Percentiles rank a stretch among this genome's conserved stretches.
Conservation (phyloP, 2,329 filamentous ascomycete genomes). For the Scedosporium minutisporum region DNA sequence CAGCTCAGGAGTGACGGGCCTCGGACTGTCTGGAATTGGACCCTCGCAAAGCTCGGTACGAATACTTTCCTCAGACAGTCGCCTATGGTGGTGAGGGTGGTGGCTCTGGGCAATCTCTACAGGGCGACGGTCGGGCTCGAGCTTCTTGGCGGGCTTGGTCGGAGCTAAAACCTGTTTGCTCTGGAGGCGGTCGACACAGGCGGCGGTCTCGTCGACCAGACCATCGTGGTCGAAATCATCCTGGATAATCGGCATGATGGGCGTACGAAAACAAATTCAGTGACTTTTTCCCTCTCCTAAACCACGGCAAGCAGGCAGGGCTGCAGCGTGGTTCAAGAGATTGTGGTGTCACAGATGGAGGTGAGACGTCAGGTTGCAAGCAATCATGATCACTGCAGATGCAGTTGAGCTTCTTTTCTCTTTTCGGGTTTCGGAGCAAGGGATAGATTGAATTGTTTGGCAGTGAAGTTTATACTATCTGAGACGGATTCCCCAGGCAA, state of each 20-base stretch:
- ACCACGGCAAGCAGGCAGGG: slow-evolving; percentile 23
- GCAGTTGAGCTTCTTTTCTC: too few relatives aligned
- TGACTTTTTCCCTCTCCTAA: slow-evolving; percentile 15
- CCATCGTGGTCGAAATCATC: slow-evolving; percentile 32
- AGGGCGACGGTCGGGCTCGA: slow-evolving; percentile 13
- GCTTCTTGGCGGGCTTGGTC: slow-evolving; percentile 15
- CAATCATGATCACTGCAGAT: not conserved
- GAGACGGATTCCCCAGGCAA: too few relatives aligned
- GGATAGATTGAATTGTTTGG: too few relatives aligned
- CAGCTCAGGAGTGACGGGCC: slow-evolving; percentile 11
- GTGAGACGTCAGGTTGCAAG: not conserved
- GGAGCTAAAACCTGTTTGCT: not conserved
- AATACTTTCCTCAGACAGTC: slow-evolving; percentile 50
- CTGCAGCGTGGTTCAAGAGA: slow-evolving; percentile 11
- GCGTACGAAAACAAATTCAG: not conserved
- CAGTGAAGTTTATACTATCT: too few relatives aligned
- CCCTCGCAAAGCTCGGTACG: slow-evolving; percentile 53
- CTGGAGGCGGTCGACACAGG: not conserved
- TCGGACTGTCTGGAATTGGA: slow-evolving; percentile 35
- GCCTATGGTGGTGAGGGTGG: slow-evolving; percentile 14
- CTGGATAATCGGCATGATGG: slow-evolving; percentile 50
- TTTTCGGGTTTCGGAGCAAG: too few relatives aligned
- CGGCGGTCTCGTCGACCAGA: slow-evolving; percentile 12
- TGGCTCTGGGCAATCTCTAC: slow-evolving; percentile 10
- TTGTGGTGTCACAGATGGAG: slow-evolving; percentile 10